A percentile compares a stretch with the other conserved stretches of the same genome.
Evolutionary conservation across 202 grass and related monocot species (phyloP).

Genomic region (Saccharum hybrid): DNA sequence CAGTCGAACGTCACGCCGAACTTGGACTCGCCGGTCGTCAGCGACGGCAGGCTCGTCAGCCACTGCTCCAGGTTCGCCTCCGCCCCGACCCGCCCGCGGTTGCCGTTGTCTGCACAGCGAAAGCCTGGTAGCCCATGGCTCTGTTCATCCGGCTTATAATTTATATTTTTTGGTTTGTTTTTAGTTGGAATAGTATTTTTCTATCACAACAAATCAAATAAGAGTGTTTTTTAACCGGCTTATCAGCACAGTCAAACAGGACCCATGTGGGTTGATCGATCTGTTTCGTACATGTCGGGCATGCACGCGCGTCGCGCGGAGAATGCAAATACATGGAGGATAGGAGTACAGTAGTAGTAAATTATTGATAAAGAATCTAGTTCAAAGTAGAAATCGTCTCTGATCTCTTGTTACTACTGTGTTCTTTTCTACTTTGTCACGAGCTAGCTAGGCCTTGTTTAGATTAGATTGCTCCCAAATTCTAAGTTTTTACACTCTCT

Average conservation of each 20-base stretch:
- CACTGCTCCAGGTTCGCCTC: conserved; percentile 62
- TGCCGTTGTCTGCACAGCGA: conserved; percentile 49
- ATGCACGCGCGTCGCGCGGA: not conserved
- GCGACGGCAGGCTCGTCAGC: conserved; percentile 49
- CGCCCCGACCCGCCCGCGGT: conserved; percentile 45
- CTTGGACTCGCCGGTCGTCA: conserved; percentile 62
- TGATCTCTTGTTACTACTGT: not conserved
- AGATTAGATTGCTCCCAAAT: too few species aligned
- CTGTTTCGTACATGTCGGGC: conserved; percentile 1
- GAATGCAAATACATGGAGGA: too few species aligned
- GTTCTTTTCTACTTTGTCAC: conserved; percentile 6
- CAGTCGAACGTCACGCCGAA: conserved; percentile 68
- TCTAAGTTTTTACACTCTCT: too few species aligned
- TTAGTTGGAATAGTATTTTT: too few species aligned
- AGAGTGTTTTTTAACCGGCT: too few species aligned
- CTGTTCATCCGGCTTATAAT: too few species aligned
- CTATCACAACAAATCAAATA: too few species aligned
- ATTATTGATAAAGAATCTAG: conserved; percentile 5
- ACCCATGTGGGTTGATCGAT: too few species aligned
- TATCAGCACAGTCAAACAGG: too few species aligned
- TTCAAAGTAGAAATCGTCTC: not conserved
- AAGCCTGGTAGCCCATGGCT: too few species aligned
- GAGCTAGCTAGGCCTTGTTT: not conserved
- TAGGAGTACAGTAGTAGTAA: not conserved
- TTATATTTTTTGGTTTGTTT: too few species aligned